Evolutionary conservation across 306 rosid genomes (phyloP), one percentile per base, ranked within the genome.

Genomic region (Lathyrus sativus): DNA sequence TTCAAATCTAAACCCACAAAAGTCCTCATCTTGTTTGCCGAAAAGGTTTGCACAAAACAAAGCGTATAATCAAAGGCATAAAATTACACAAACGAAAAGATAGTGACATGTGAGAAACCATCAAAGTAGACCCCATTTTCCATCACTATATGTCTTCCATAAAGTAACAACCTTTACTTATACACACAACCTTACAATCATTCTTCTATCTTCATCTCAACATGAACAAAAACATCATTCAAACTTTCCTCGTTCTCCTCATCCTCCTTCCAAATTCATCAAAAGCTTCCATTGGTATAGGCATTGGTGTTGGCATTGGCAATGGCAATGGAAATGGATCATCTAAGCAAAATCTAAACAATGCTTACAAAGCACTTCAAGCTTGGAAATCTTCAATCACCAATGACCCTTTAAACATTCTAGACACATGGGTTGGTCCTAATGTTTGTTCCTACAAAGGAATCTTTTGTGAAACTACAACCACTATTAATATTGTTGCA

Each of bases 341-440:
- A 53, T 63, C 87, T 0, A 37, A 46, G 26, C 45, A 90, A 49
- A 85, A 75, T n/a, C 82, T 69, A 24, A 70, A 67, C 35, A 51
- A 51, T 81, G 97, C 99, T 43, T 90, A 82, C 88, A 62, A 78
- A 38, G 91, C 88, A 33, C 91, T 93, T 2, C 99, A 90, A 62
- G 86, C 95, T 5, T 93, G 97, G 99, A 93, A 90, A 85, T 83
- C 97, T 1, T 85, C 96, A 26, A 90, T 93, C 28, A 75, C 80
- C 9, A 96, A 93, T 11, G 99, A 93, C 68, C 97, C 99, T 19
- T 49, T 67, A 1, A 84, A 79, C 74, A 57, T 88, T 69, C 43
- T 90, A 41, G 68, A 71, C 9, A 54, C 81, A 26, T 93, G 99
- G 99, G 84, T 73, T 48, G 96, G 99, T 61, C 24, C 90, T 24